Percentiles rank a stretch among this genome's conserved stretches.
Conservation (phyloP, 208 protist genomes). For the Sergeia podlipaevii region DNA sequence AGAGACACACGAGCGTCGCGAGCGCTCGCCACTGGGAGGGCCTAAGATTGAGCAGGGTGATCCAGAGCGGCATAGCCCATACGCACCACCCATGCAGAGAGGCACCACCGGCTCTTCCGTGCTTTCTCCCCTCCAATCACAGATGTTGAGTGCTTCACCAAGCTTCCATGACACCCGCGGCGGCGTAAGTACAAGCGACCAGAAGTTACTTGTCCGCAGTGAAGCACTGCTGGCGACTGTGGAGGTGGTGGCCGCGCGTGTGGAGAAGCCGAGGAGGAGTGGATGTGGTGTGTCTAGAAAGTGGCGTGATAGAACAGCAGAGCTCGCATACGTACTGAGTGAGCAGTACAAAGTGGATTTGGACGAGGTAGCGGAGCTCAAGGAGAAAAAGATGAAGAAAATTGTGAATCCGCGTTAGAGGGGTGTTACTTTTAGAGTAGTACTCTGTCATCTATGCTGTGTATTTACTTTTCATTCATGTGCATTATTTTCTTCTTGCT, state of each 20-base stretch:
- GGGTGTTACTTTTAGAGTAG: not conserved
- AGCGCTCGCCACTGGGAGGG: not conserved
- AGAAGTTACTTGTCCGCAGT: not conserved
- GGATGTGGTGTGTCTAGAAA: constrained; percentile 21
- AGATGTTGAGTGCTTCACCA: not conserved
- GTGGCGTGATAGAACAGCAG: constrained; percentile 33
- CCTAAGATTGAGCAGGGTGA: not conserved
- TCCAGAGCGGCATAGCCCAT: not conserved
- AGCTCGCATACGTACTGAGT: constrained; percentile 31
- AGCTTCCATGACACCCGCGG: not conserved
- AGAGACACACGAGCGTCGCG: not conserved
- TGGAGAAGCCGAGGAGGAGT: constrained; percentile 15
- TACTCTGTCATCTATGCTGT: too few relatives aligned
- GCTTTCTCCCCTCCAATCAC: not conserved
- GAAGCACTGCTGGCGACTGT: constrained; percentile 15
- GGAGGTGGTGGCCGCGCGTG: constrained; percentile 19
- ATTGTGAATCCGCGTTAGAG: not conserved
- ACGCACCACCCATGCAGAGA: not conserved
- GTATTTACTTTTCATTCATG: too few relatives aligned
- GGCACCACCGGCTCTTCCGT: not conserved
- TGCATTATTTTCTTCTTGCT: not conserved
- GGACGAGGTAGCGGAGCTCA: constrained; percentile 23
- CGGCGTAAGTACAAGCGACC: not conserved
- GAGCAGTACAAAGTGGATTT: constrained; percentile 46
- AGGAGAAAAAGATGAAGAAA: not conserved